phyloP scores from a whole-genome alignment of 768 basidiomycete genomes.

The Hypsizygus marmoreus region DNA sequence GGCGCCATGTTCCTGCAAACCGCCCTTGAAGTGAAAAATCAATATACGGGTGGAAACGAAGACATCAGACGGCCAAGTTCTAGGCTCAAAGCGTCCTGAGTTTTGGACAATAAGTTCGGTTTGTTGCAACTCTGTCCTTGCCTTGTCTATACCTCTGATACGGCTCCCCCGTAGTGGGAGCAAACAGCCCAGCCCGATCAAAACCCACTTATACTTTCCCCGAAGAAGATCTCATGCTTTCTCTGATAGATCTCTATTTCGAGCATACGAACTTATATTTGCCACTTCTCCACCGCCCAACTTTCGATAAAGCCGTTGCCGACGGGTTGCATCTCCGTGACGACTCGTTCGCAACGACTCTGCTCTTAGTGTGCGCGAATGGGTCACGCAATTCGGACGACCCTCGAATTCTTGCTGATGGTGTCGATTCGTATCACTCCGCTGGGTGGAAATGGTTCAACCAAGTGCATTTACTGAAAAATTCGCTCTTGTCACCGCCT shows the following conservation, averaged over 20 bases:
- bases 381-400: slow-evolving; percentile 64
- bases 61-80: slow-evolving; percentile 10
- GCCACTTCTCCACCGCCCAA: slow-evolving; percentile 74
- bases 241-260: slow-evolving; percentile 70
- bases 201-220: slow-evolving; percentile 46
- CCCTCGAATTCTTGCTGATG: slow-evolving; percentile 49
- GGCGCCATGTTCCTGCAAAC: slow-evolving; percentile 54
- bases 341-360: slow-evolving; percentile 53
- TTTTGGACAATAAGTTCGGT: slow-evolving; percentile 42
- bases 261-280: slow-evolving; percentile 50
- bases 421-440: slow-evolving; percentile 40
- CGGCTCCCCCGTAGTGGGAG: slow-evolving; percentile 36
- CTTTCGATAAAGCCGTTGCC: slow-evolving; percentile 54
- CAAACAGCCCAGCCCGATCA: slow-evolving; percentile 12
- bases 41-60: slow-evolving; percentile 45
- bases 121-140: slow-evolving; percentile 12
- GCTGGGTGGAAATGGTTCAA: slow-evolving; percentile 69
- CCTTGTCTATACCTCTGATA: not conserved
- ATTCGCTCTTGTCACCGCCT: slow-evolving; percentile 64
- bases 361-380: slow-evolving; percentile 73
- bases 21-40: slow-evolving; percentile 61
- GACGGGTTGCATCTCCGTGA: slow-evolving; percentile 54
- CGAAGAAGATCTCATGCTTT: slow-evolving; percentile 46
- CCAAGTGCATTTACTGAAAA: slow-evolving; percentile 68
- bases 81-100: slow-evolving; percentile 29